A percentile compares a stretch with the other conserved stretches of the same genome.
Conservation (phyloP, 2,329 filamentous ascomycete species). For the Colletotrichum kahawae region DNA sequence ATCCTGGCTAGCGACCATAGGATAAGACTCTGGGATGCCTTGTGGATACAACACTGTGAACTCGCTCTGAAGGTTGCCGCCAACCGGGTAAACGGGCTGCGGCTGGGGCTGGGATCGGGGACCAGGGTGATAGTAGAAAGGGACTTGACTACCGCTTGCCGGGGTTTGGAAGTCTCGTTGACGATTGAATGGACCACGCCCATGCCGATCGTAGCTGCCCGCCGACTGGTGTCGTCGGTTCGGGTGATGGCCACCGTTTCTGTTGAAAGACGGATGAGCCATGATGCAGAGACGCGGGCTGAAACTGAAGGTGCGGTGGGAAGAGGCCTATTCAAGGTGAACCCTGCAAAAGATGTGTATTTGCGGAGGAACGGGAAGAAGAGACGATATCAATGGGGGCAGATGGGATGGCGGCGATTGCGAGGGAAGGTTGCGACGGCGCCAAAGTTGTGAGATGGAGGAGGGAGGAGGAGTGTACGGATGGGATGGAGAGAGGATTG, state of each 20-base stretch:
- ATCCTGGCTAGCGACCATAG: conserved; percentile 31
- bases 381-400: neutral
- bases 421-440: neutral
- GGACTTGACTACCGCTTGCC: neutral
- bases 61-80: neutral
- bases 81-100: neutral
- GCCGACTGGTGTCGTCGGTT: neutral
- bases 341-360: neutral
- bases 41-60: conserved; percentile 41
- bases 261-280: neutral
- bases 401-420: neutral
- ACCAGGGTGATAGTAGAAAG: neutral
- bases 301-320: neutral
- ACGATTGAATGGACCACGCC: neutral
- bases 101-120: neutral
- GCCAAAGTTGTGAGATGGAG: neutral
- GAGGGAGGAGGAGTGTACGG: neutral
- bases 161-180: neutral
- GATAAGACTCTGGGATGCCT: conserved; percentile 39
- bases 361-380: neutral
- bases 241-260: neutral
- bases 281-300: neutral
- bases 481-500: neutral
- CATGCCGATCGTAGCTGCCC: neutral
- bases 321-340: neutral